Evolutionary conservation across 2,329 filamentous ascomycete genomes (phyloP), one percentile per base, ranked within the genome.

Genomic region (Penicillium brevicompactum): DNA sequence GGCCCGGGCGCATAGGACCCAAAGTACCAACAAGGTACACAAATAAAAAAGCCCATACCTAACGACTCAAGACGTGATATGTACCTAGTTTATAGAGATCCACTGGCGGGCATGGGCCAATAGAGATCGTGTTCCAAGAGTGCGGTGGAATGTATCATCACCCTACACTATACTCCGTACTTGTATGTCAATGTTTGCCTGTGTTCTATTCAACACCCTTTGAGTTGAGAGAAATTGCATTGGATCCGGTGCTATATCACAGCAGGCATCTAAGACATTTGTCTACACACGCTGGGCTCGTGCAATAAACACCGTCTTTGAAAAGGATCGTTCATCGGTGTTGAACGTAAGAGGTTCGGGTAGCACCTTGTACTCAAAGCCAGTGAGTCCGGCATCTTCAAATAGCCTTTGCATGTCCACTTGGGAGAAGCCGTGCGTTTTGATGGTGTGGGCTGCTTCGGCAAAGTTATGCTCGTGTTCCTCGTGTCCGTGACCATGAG

Each of bases 371-470:
- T 88, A 82, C 9, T 76, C 78, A 65, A 91, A 88, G n/a, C 78
- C 78, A 0, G 75, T 80, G 16, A 81, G 76, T 0, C 88, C 88
- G 0, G 88, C 88, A n/a, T 76, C 74, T 53, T 81, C 78, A 64
- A 90, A 91, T 60, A 90, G 80, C 21, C 74, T 70, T 64, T 76
- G 79, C 49, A 91, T 82, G 27, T 82, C 76, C 10, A 81, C 79
- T 67, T 84, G 74, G 1, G 78, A 81, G 70, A 92, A 92, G 0
- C 89, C 88, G 58, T 85, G 79, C 50, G 88, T 86, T 31, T 81
- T 82, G 18, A 92, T 81, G 0, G 85, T 87, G 34, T 80, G 72
- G 4, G 67, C 63, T 51, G 77, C 76, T 6, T 78, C 65, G 30
- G 70, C 69, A 24, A 66, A 60, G 4, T 64, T 54, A 16, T 62